Evolutionary conservation across 2,329 filamentous ascomycete genomes (phyloP), one percentile per base, ranked within the genome.

Genomic region (Alternaria dauci): DNA sequence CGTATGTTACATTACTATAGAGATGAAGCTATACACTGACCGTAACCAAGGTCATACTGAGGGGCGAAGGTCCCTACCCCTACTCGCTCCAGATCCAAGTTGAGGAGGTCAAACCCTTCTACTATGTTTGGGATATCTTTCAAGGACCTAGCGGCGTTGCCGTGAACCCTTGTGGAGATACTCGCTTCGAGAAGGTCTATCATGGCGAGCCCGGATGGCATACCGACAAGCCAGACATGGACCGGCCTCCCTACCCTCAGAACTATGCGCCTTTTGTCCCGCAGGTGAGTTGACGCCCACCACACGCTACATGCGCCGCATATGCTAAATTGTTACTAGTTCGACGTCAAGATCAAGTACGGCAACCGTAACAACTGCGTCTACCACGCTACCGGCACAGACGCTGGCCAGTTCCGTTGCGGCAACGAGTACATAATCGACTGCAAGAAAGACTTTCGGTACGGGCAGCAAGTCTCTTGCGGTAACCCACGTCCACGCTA

Each of bases 141-240:
- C 50, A 48, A 20, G 56, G 56, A 42, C 56, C 56, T 46, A 30
- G 26, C 25, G 50, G 43, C 26, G 20, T 54, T 9, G 11, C 42
- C 25, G 56, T 58, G 16, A 41, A 54, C 26, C 50, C 50, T 12
- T 58, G 56, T 26, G 8, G 36, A 12, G 50, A 58, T 25, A 38
- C 14, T 7, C 32, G 42, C 30, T 58, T 58, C 18, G 34, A 56
- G 38, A 32, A 34, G 36, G 36, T 56, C 25, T 56, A 51, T 23
- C 26, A 51, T n/a, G 36, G 54, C 26, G 54, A 41, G 32, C 34
- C 25, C 1, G 43, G 53, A 36, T 55, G 32, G 20, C 32, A 55
- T 32, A 55, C 42, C 7, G 43, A 46, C 52, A 26, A 28, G 23
- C 30, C 23, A 18, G 52, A 55, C 9, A 55, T 55, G 32, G 23